Percentiles rank a stretch among this genome's conserved stretches.
phyloP scores from a whole-genome alignment of 1,284 basidiomycete genomes.

The Malassezia yamatoensis region DNA sequence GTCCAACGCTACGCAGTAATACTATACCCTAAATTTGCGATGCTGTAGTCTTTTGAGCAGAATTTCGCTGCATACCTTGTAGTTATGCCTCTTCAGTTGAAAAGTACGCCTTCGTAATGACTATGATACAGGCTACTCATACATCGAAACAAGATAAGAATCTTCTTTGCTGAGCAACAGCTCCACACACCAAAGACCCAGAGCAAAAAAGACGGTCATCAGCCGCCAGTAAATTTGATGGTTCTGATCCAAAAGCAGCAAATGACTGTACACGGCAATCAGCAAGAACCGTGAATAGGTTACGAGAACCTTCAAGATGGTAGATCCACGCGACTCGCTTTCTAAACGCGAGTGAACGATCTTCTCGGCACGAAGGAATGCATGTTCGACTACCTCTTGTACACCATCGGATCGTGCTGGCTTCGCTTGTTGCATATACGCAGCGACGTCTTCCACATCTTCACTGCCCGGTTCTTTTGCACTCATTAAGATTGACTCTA shows the following conservation, averaged over 20 bases:
- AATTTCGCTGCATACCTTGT: not conserved
- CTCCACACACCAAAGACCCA: constrained; percentile 40
- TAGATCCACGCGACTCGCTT: constrained; percentile 1
- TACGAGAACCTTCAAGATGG: constrained; percentile 17
- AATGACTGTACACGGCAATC: constrained; percentile 43
- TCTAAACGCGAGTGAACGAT: not conserved
- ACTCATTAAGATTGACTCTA: not conserved
- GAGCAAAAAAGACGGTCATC: constrained; percentile 39
- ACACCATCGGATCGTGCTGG: not conserved
- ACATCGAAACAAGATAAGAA: constrained; percentile 4
- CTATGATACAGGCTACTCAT: constrained; percentile 16
- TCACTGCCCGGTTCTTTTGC: constrained; percentile 14
- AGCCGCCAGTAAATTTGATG: constrained; percentile 46
- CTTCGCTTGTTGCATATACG: not conserved
- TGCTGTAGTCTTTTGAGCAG: not conserved
- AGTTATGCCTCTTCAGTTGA: too few relatives aligned
- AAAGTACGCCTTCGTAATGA: not conserved
- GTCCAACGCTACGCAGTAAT: not conserved
- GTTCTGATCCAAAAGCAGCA: constrained; percentile 41
- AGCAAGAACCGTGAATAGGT: constrained; percentile 39
- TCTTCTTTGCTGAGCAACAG: constrained; percentile 34
- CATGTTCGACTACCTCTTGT: constrained; percentile 1
- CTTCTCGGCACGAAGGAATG: not conserved
- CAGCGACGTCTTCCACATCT: not conserved
- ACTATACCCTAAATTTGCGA: not conserved